Base-by-base conservation (phyloP, 1,284 basidiomycete species). In the Amylostereum areolatum region DNA sequence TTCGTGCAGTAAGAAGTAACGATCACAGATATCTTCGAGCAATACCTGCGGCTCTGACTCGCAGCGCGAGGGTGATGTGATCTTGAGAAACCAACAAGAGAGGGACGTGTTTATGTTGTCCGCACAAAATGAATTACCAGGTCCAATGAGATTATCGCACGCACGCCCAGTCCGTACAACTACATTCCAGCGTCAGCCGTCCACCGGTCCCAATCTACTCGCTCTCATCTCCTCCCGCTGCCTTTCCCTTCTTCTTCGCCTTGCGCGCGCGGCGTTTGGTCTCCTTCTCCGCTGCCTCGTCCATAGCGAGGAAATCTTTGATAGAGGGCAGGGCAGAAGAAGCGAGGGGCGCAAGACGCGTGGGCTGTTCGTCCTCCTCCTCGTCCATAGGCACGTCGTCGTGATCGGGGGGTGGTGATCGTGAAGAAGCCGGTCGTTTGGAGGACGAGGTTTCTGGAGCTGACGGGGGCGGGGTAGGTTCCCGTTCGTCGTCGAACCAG, bases 311-410 rank as follows among this genome's bases (percentile, higher is more conserved):
- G 50, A 94, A 77, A 31, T 90, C 86, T 43, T 81, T 80, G 63
- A 94, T 85, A 10, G 89, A 92, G 10, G 89, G 84, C 34, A 94
- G 59, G 5, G 81, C 77, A 24, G 89, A 92, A 11, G 88, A 85
- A 45, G 77, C 72, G 18, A 92, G 76, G 10, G 85, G 83, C 30
- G 73, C 74, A 7, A 95, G 78, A 12, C 84, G 82, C 53, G 71
- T 66, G 5, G 64, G 62, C 27, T 66, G 62, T 50, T 68, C 66
- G 34, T 69, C 68, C 30, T 75, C 74, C 8, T 65, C 68, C 48
- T 70, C 71, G 18, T 61, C 63, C 29, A 60, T 58, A 12, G 63
- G 64, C 4, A 50, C 55, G 33, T 64, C 61, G n/a, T 52, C 53
- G 9, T 47, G 54, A 30, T 27, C 51, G 11, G 48, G 56, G 37